Conservation (phyloP, 805 yeast species). For the Schizosaccharomyces osmophilus region DNA sequence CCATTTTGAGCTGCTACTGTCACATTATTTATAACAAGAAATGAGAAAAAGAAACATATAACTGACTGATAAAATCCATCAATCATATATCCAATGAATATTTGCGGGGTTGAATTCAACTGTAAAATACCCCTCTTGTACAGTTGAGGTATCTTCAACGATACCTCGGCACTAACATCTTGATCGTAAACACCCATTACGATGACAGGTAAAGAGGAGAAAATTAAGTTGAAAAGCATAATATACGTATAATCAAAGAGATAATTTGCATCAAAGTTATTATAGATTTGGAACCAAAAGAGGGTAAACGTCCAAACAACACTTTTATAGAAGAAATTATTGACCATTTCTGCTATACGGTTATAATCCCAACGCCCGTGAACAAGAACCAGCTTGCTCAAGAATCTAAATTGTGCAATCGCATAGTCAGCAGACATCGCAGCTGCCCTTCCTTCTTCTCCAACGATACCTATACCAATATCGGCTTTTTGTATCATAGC, state of each 20-base stretch:
- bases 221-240: conserved; percentile 58
- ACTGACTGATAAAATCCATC: conserved; percentile 56
- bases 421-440: conserved; percentile 73
- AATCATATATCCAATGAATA: conserved; percentile 35
- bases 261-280: conserved; percentile 50
- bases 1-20: conserved; percentile 23
- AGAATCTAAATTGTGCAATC: conserved; percentile 50
- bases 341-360: conserved; percentile 52
- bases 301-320: conserved; percentile 46
- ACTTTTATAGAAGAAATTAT: conserved; percentile 56
- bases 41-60: conserved; percentile 44
- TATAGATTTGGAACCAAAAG: conserved; percentile 55
- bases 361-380: conserved; percentile 74
- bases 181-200: conserved; percentile 51
- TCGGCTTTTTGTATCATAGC: conserved; percentile 76
- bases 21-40: conserved; percentile 27
- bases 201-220: conserved; percentile 58
- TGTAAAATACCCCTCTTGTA: conserved; percentile 40
- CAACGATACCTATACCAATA: conserved; percentile 69
- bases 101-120: conserved; percentile 32
- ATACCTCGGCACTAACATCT: conserved; percentile 42
- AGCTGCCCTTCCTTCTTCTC: conserved; percentile 71
- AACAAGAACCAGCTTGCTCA: conserved; percentile 38
- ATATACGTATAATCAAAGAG: conserved; percentile 54
- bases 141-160: conserved; percentile 44